Base-by-base conservation (phyloP, 2,329 filamentous ascomycete genomes). In the Beauveria medogensis region DNA sequence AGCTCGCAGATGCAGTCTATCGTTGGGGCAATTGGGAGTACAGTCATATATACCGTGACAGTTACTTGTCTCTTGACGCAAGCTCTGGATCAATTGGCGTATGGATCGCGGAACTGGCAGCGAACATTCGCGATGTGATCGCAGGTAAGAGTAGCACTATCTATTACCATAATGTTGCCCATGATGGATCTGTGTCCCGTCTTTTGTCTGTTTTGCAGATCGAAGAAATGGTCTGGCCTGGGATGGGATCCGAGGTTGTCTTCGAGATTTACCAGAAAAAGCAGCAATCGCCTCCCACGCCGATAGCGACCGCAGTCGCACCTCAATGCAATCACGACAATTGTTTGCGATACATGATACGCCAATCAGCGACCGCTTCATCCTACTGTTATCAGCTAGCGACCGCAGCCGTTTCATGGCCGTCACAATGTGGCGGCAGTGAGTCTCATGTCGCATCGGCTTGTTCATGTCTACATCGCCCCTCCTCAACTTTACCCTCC, bases 21-120 rank as follows among this genome's bases (percentile, higher is more conserved):
- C 82, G 90, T 8, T 72, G 92, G 0, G 90, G 90, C 0, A 80
- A 92, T 66, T 93, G 89, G 78, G 91, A 94, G 72, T 94, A 94
- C 75, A 86, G 82, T 16, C 88, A 87, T 68, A 83, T 91, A 59
- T 91, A 91, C 73, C 88, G 91, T 59, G 88, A 89, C 66, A 77
- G 83, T 0, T 75, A 80, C 0, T 71, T 78, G 18, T 87, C 86
- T 1, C 79, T 95, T 0, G 77, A 78, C 0, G 86, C 87, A 0
- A 84, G 85, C 41, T 77, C 78, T 0, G 80, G 80, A 0, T 82
- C 81, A 2, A 88, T 84, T 65, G 90, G 90, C 5, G 85, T 93
- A 4, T 94, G 85, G 82, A 70, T 91, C 18, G 88, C 86, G 0
- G 89, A 93, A 72, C 75, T 94, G 34, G 83, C 84, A 1, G 75